A percentile compares a stretch with the other conserved stretches of the same genome.
Conservation (phyloP, 176 grass and related monocot species). For the Triticum turgidum region DNA sequence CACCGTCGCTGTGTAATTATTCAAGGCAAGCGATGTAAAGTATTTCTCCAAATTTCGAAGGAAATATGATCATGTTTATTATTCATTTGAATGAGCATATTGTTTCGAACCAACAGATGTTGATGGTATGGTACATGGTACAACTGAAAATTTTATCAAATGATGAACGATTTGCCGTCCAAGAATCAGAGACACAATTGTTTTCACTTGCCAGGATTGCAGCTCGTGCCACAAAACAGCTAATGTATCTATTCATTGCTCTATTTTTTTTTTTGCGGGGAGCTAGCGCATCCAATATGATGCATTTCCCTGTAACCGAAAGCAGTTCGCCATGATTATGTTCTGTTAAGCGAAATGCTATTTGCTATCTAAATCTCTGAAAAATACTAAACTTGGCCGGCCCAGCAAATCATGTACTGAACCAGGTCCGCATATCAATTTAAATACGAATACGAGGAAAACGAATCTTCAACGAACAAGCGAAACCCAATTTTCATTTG, state of each 20-base stretch:
- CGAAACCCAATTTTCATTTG: background rate
- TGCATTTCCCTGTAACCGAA: background rate
- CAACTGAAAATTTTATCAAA: too few species aligned
- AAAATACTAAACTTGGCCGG: background rate
- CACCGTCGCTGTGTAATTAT: background rate
- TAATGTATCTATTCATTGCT: background rate
- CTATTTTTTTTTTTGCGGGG: background rate
- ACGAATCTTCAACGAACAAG: background rate
- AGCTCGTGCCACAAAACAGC: background rate
- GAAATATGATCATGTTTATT: background rate
- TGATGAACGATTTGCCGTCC: too few species aligned
- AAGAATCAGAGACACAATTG: background rate
- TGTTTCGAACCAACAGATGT: background rate
- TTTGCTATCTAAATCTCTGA: background rate
- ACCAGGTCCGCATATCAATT: background rate
- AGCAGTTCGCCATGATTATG: background rate
- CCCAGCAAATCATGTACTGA: background rate
- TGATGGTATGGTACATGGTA: background rate
- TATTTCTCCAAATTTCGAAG: conserved; percentile 4
- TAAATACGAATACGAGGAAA: background rate
- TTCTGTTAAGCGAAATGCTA: background rate
- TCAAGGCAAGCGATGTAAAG: background rate
- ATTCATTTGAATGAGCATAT: background rate
- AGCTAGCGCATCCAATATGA: background rate
- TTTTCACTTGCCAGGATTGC: background rate